Base-by-base conservation (phyloP, 805 yeast species). In the Ogataea pilisensis region DNA sequence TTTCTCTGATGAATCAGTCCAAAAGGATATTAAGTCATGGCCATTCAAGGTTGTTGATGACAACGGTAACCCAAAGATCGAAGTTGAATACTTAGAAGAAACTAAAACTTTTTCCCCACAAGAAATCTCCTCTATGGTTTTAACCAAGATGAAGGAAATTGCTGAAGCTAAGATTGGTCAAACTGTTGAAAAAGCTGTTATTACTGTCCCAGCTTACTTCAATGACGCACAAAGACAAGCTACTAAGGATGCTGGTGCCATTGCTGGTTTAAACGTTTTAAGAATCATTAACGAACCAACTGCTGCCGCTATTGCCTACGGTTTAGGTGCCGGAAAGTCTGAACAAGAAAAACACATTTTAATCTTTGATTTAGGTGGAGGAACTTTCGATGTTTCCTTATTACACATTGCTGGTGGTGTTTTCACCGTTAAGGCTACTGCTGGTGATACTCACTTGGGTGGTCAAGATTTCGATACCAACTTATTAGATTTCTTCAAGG, bases 391-490 rank as follows among this genome's bases (percentile, higher is more conserved):
- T 85, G 96, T 89, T 43, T 90, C 96, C 38, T 77, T 89, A 51
- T 77, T 89, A 66, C 81, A 90, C 66, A 86, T 89, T 63, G 95
- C 88, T 64, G 96, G 89, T 64, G 97, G 96, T 73, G 87, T 89
- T 61, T 89, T 89, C 78, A 91, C 89, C 68, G 97, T 89, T 60
- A 89, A 89, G 78, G 89, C 97, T 55, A 89, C 97, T 56, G 95
- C 96, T 61, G 98, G 98, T 87, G 96, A 90, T 76, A 90, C 98
- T 59, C 98, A 90, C 75, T 83, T 90, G 75, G 98, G 98, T 81
- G 98, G 98, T 80, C 96, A 90, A 79, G 98, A 90, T 75, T 90
- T 90, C 72, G 98, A 90, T 75, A 84, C 89, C 78, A 86, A 90
- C 83, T 78, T 91, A 67, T 85, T 90, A 57, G 91, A 81, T 72